Percentiles rank a stretch among this genome's conserved stretches.
phyloP scores from a whole-genome alignment of 164 flowering plant genomes.

The Kingdonia uniflora region DNA sequence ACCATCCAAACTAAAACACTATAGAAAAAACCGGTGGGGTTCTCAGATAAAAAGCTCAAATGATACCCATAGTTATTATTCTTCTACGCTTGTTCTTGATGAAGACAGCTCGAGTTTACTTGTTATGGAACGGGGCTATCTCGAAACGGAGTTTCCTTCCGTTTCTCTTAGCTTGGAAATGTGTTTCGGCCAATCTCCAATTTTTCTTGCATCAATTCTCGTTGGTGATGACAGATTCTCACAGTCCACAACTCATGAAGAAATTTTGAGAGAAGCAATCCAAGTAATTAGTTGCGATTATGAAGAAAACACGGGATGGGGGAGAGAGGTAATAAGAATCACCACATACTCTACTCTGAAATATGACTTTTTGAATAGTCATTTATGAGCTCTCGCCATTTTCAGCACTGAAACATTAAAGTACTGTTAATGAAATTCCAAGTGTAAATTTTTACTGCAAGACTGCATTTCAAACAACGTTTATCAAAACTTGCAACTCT shows the following conservation, averaged over 20 bases:
- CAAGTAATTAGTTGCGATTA: slow-evolving; percentile 21
- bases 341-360: background rate
- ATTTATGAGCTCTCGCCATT: background rate
- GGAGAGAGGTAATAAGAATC: background rate
- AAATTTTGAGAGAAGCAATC: slow-evolving; percentile 31
- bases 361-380: background rate
- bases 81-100: slow-evolving; percentile 3
- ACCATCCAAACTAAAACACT: slow-evolving; percentile 10
- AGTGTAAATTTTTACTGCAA: no score
- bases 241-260: slow-evolving; percentile 17
- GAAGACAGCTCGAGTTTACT: slow-evolving; percentile 13
- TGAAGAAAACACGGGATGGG: slow-evolving; percentile 3
- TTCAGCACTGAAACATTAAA: no score
- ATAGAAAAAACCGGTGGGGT: slow-evolving; percentile 8
- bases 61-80: background rate
- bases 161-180: slow-evolving; percentile 18
- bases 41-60: slow-evolving; percentile 10
- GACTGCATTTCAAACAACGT: no score
- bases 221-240: slow-evolving; percentile 20
- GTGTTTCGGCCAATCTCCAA: slow-evolving; percentile 22
- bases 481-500: no score
- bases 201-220: slow-evolving; percentile 26
- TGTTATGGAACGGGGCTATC: slow-evolving; percentile 5
- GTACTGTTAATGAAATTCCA: no score
- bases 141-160: slow-evolving; percentile 1